Conservation (phyloP, 176 grass and related monocot species). For the Lolium perenne region DNA sequence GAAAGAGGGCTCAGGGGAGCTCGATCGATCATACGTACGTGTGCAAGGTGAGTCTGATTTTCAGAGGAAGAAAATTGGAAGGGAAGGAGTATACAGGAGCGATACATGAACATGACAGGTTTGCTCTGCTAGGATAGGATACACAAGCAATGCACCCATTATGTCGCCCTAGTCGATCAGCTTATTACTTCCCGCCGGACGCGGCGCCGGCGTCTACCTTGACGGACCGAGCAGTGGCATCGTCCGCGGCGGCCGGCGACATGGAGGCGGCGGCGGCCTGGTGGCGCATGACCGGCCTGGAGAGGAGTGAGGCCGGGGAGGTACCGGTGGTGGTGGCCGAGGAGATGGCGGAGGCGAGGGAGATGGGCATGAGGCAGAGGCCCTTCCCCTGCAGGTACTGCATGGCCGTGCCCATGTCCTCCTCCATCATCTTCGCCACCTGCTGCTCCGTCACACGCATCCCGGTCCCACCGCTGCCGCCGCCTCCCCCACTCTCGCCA, state of each 20-base stretch:
- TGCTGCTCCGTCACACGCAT: constrained; percentile 79
- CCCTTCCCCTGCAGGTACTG: constrained; percentile 98
- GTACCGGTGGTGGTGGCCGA: constrained; percentile 57
- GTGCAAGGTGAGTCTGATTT: background rate
- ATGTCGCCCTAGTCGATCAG: background rate
- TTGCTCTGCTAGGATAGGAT: background rate
- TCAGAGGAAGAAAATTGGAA: background rate
- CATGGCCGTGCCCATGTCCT: constrained; percentile 99
- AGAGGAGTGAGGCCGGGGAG: constrained; percentile 54
- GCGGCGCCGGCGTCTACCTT: background rate
- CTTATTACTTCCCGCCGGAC: constrained; percentile 19
- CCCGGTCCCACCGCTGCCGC: constrained; percentile 34
- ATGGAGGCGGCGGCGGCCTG: background rate
- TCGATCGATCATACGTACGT: too few species aligned
- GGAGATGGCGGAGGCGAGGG: constrained; percentile 93
- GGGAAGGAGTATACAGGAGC: background rate
- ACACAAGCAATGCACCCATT: background rate
- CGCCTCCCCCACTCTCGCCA: constrained; percentile 3
- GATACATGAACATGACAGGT: background rate
- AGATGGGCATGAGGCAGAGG: constrained; percentile 99
- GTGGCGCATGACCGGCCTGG: constrained; percentile 28
- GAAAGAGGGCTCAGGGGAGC: background rate
- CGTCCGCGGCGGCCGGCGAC: constrained; percentile 14
- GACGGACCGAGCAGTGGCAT: background rate
- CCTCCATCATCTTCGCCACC: constrained; percentile 96